A percentile compares a stretch with the other conserved stretches of the same genome.
Conservation (phyloP, 148 eudicot genomes). For the Linanthus parryae region DNA sequence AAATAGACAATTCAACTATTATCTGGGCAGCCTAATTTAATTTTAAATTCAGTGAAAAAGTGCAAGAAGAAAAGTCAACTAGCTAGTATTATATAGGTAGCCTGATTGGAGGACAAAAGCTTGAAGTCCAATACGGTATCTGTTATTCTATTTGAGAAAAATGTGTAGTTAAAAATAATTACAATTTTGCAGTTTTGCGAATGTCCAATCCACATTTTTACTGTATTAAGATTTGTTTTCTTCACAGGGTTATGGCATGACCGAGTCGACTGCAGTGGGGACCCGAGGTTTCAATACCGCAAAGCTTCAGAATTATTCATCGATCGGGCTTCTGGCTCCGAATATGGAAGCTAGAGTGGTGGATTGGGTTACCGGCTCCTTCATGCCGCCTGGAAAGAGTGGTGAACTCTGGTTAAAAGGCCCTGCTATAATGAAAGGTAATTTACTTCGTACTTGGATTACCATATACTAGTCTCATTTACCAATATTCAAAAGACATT, state of each 20-base stretch:
- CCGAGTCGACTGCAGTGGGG: slow-evolving; percentile 85
- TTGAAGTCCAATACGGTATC: too few species aligned
- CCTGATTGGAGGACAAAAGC: too few species aligned
- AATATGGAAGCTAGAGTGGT: slow-evolving; percentile 85
- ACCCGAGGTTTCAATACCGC: slow-evolving; percentile 69
- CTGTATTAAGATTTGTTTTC: background rate
- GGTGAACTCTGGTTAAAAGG: slow-evolving; percentile 85
- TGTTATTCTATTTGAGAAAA: too few species aligned
- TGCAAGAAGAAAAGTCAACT: too few species aligned
- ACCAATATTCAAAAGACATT: too few species aligned
- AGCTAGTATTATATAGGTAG: too few species aligned
- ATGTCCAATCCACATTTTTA: background rate
- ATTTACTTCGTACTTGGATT: background rate
- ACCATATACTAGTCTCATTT: too few species aligned
- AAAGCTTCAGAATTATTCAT: slow-evolving; percentile 36
- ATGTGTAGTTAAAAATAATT: too few species aligned
- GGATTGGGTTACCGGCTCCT: slow-evolving; percentile 49
- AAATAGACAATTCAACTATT: too few species aligned
- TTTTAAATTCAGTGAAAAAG: too few species aligned
- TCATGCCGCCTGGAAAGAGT: slow-evolving; percentile 56
- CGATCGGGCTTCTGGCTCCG: slow-evolving; percentile 80
- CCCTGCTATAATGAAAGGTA: slow-evolving; percentile 83
- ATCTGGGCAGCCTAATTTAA: too few species aligned
- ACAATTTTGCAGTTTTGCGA: background rate
- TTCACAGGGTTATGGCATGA: slow-evolving; percentile 91